Evolutionary conservation across 768 basidiomycete species (phyloP), one percentile per base, ranked within the genome.

Genomic region (Kwoniella europaea): DNA sequence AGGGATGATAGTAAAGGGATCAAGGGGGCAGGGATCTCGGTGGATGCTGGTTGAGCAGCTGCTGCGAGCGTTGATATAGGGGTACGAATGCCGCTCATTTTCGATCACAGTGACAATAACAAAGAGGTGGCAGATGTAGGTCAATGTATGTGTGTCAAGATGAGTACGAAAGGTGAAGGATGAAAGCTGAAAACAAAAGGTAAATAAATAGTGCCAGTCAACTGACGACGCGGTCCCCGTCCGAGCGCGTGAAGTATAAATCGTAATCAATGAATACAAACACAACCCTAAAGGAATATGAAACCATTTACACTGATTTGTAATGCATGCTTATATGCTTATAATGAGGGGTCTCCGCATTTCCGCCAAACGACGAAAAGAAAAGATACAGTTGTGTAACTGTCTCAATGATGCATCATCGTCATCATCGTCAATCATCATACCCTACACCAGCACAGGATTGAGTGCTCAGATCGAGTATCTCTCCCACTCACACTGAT

Each of bases 1-100:
- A 95, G 84, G 74, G 92, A 87, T 3, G 88, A 82, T 78, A 94
- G 88, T 42, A 93, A 69, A 13, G 88, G 87, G 10, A 83, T 53
- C 20, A 81, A 66, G 2, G 78, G 74, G 9, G 78, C 74, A 12
- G 80, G 80, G 55, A 81, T 78, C 15, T 75, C 82, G 52, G 78
- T 59, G 7, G 65, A 67, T n/a, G 56, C 20, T 10, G 65, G 46
- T 50, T 35, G 41, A 50, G 65, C 65, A 5, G 65, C 60, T 2
- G 65, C 56, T 15, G 41, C 22, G 18, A 44, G n/a, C 4, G 41
- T 61, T 6, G 59, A 43, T n/a, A 56, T 13, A 12, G 53, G 57
- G 15, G 22, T 29, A 10, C 43, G 65, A 15, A 67, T 35, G 15
- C n/a, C 55, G 44, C 57, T 60, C 65, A 67, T 67, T 18, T 3